Conservation (phyloP, 2,329 filamentous ascomycete species). For the Fusarium sp. region DNA sequence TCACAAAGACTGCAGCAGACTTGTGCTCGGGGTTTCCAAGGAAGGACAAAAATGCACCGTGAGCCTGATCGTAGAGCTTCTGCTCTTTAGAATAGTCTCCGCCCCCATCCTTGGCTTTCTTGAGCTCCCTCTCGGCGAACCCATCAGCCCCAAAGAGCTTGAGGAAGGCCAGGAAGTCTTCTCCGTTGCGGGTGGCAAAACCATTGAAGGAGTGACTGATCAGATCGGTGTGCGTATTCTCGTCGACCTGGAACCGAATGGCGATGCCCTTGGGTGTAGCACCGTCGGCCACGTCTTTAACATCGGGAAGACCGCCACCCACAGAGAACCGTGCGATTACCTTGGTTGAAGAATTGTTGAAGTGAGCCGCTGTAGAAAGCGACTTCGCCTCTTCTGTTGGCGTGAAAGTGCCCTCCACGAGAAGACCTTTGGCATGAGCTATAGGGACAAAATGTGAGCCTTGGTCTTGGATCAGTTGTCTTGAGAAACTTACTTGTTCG, state of each 20-base stretch:
- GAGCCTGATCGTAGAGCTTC: not conserved
- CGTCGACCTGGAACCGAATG: conserved; percentile 26
- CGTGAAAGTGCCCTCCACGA: conserved; percentile 19
- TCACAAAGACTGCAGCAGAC: conserved; percentile 7
- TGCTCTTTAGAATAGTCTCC: conserved; percentile 13
- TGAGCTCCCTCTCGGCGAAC: not conserved
- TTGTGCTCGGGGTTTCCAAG: not conserved
- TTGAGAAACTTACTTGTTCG: conserved; percentile 9
- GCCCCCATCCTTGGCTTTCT: not conserved
- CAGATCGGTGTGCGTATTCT: conserved; percentile 20
- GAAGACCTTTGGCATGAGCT: conserved; percentile 31
- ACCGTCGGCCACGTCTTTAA: conserved; percentile 8
- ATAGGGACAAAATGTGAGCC: accelerated
- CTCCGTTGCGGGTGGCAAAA: conserved; percentile 6
- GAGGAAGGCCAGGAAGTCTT: conserved; percentile 20
- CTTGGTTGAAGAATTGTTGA: conserved; percentile 15
- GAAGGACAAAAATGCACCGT: not conserved
- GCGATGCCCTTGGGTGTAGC: conserved; percentile 29
- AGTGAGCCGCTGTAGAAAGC: conserved; percentile 22
- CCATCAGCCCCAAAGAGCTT: conserved; percentile 20
- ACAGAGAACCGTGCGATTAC: conserved; percentile 27
- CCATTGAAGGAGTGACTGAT: conserved; percentile 26
- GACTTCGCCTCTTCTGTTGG: conserved; percentile 17
- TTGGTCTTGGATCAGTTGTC: accelerated
- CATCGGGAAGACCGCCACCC: conserved; percentile 14